Evolutionary conservation across 2,329 filamentous ascomycete species (phyloP).

Genomic region (Penicillium crustosum): DNA sequence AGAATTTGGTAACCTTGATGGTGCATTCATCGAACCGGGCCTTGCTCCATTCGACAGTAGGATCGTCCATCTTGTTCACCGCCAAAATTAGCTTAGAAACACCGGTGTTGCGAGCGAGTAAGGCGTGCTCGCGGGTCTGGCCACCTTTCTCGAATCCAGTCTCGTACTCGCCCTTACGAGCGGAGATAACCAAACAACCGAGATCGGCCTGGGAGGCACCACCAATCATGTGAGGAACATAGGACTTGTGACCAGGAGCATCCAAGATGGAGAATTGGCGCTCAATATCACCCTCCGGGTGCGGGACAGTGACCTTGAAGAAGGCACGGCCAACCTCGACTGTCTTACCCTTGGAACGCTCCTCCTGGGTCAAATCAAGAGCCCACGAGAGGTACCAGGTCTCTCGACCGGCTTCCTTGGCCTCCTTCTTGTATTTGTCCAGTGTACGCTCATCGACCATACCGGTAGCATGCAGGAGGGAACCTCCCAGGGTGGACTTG

Average conservation of each 20-base stretch:
- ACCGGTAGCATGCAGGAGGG: conserved; percentile 87
- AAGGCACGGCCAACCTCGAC: conserved; percentile 94
- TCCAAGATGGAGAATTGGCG: conserved; percentile 95
- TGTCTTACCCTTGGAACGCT: conserved; percentile 94
- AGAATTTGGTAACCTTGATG: conserved; percentile 79
- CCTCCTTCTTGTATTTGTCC: conserved; percentile 97
- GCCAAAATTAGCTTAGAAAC: neutral
- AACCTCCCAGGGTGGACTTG: conserved; percentile 93
- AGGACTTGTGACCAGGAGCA: conserved; percentile 96
- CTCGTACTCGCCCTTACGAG: conserved; percentile 97
- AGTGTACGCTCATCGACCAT: conserved; percentile 99
- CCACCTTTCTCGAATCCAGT: conserved; percentile 96
- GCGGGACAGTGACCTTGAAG: conserved; percentile 70
- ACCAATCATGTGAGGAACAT: conserved; percentile 97
- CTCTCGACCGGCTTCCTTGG: conserved; percentile 93
- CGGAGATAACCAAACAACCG: conserved; percentile 91
- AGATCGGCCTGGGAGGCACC: conserved; percentile 91
- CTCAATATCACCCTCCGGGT: conserved; percentile 62
- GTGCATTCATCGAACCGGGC: conserved; percentile 91
- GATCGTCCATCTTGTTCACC: conserved; percentile 74
- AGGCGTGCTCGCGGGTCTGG: conserved; percentile 95
- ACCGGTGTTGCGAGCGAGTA: conserved; percentile 92
- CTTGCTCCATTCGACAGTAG: conserved; percentile 93
- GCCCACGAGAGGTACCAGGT: conserved; percentile 99
- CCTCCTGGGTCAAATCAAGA: conserved; percentile 93